Evolutionary conservation across 2,329 filamentous ascomycete genomes (phyloP).

Genomic region (Pyrenophora tritici-repentis): DNA sequence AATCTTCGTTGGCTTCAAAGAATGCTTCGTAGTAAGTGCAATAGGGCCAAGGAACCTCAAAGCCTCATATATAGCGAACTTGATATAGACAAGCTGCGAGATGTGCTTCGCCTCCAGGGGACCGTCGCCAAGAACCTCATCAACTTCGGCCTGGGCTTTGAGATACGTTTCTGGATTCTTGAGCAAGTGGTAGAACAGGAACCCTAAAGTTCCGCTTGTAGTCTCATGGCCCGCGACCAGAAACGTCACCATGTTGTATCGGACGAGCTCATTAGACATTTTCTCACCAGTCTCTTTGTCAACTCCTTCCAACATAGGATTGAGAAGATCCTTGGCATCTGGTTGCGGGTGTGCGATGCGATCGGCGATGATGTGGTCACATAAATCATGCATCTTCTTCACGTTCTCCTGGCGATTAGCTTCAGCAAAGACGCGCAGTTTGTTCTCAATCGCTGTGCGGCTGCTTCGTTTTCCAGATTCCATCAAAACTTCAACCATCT

Average conservation of each 20-base stretch:
- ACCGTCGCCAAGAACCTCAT: conserved; percentile 8
- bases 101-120: conserved; percentile 2
- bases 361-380: conserved; percentile 9
- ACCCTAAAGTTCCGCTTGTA: conserved; percentile 9
- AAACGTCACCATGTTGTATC: conserved; percentile 14
- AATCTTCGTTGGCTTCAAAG: conserved; percentile 7
- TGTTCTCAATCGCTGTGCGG: conserved; percentile 8
- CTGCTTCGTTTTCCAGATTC: conserved; percentile 8
- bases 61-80: conserved; percentile 11
- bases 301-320: conserved; percentile 10
- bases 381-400: conserved; percentile 12
- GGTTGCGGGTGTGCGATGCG: conserved; percentile 10
- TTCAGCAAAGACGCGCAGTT: conserved; percentile 11
- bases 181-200: conserved; percentile 10
- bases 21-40: conserved; percentile 4
- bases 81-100: conserved; percentile 4
- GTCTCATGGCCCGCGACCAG: conserved; percentile 12
- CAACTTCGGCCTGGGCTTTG: conserved; percentile 10
- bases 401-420: conserved; percentile 10
- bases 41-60: conserved; percentile 10
- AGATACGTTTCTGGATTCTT: conserved; percentile 10
- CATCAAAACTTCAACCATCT: conserved; percentile 11
- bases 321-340: conserved; percentile 7
- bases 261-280: conserved; percentile 10
- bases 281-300: conserved; percentile 12